These are phyloP conservation scores for Penicillium concentricum DNA, from an alignment of 2,329 filamentous ascomycete genomes.

Conservation along the genomic window DNA sequence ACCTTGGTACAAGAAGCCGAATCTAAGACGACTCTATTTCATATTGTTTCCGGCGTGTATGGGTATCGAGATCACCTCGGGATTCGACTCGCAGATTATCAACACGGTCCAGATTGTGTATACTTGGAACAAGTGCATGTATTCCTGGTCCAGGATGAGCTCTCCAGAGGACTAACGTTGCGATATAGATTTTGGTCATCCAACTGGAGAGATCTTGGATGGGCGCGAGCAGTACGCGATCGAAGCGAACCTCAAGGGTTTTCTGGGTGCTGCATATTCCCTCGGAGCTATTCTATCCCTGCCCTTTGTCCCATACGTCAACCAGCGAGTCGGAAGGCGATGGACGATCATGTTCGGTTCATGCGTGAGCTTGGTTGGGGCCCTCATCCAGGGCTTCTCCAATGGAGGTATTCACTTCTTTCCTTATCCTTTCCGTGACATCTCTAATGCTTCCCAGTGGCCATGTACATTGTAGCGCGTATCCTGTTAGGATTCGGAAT, in stretches of 20 bases:
- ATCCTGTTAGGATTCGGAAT: constrained; percentile 63
- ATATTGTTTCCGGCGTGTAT: constrained; percentile 61
- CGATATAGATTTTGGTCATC: constrained; percentile 21
- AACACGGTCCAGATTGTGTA: constrained; percentile 45
- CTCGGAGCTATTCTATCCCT: constrained; percentile 59
- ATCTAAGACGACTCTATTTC: constrained; percentile 57
- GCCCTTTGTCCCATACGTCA: constrained; percentile 57
- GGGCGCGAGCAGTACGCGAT: constrained; percentile 21
- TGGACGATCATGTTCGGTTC: constrained; percentile 59
- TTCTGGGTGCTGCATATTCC: constrained; percentile 60
- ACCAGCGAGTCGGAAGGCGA: constrained; percentile 56
- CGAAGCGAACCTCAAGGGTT: constrained; percentile 40
- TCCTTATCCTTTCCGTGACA: neutral
- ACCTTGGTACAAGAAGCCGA: constrained; percentile 60
- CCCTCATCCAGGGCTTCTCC: constrained; percentile 56
- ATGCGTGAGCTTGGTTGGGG: constrained; percentile 55
- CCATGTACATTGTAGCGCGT: constrained; percentile 61
- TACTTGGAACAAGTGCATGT: constrained; percentile 40
- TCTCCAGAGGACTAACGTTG: constrained; percentile 5
- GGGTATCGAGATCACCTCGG: constrained; percentile 62
- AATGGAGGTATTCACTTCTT: constrained; percentile 40
- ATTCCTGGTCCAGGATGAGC: neutral
- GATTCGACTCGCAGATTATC: constrained; percentile 56
- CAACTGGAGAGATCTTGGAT: constrained; percentile 19
- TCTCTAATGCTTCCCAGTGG: constrained; percentile 35